phyloP scores from a whole-genome alignment of 306 rosid genomes.

The Coriaria nepalensis region DNA sequence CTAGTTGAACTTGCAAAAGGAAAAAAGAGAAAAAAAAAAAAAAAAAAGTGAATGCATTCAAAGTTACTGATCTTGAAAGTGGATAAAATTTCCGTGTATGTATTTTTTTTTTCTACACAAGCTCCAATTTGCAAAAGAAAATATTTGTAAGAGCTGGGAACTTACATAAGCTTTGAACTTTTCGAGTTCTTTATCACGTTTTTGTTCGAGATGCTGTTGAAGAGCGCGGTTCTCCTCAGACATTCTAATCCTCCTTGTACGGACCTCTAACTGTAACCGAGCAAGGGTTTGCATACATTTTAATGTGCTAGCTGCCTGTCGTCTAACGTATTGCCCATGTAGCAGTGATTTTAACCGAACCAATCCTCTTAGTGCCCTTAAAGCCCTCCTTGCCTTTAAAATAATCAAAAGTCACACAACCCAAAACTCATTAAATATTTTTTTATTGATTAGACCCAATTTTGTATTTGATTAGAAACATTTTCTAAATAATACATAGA shows the following conservation, averaged over 20 bases:
- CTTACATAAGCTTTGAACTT: conserved; percentile 50
- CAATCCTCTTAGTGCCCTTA: conserved; percentile 66
- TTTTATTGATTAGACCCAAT: background rate
- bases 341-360: conserved; percentile 66
- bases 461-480: too few relatives aligned
- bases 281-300: conserved; percentile 89
- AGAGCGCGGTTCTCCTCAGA: conserved; percentile 80
- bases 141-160: background rate
- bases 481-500: too few relatives aligned
- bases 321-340: conserved; percentile 64
- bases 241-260: conserved; percentile 56
- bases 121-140: background rate
- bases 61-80: too few relatives aligned
- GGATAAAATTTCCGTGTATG: too few relatives aligned
- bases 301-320: conserved; percentile 65
- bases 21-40: too few relatives aligned
- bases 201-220: conserved; percentile 58
- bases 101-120: too few relatives aligned
- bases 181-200: conserved; percentile 49
- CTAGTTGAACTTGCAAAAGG: too few relatives aligned
- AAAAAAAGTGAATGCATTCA: too few relatives aligned
- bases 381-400: conserved; percentile 64
- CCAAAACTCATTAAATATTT: background rate
- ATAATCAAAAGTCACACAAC: conserved; percentile 6
- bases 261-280: conserved; percentile 64